These are phyloP conservation scores for Penicillium malachiteum DNA, from an alignment of 495 filamentous ascomycete species.

Conservation along the genomic window DNA sequence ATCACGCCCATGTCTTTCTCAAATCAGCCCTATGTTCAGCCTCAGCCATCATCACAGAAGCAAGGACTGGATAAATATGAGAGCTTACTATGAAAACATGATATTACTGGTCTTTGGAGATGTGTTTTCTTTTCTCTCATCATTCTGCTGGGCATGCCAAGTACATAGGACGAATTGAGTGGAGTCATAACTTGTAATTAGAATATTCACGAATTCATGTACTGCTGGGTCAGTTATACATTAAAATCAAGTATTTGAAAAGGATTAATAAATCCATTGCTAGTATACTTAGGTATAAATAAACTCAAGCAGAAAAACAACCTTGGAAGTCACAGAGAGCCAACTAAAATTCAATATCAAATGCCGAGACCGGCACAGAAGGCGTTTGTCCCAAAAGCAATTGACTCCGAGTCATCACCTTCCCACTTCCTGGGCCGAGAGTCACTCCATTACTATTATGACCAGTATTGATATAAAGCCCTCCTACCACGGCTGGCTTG, in stretches of 20 bases:
- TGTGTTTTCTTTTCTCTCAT: too few relatives aligned
- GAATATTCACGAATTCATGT: not conserved
- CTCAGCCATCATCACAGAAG: conserved; percentile 35
- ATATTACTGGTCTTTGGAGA: not conserved
- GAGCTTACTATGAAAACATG: conserved; percentile 60
- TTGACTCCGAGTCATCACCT: not conserved
- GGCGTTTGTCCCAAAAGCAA: not conserved
- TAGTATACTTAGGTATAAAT: too few relatives aligned
- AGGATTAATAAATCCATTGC: too few relatives aligned
- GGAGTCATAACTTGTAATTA: not conserved
- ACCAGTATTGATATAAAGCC: not conserved
- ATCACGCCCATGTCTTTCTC: conserved; percentile 18
- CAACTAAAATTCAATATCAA: not conserved
- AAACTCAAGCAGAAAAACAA: too few relatives aligned
- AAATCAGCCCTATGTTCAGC: conserved; percentile 13
- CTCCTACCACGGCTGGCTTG: too few relatives aligned
- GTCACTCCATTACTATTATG: not conserved
- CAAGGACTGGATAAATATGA: conserved; percentile 77
- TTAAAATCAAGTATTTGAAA: not conserved
- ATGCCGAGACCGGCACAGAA: not conserved
- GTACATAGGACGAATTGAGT: not conserved
- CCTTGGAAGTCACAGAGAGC: too few relatives aligned
- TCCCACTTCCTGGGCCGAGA: not conserved
- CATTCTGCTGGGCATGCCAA: too few relatives aligned
- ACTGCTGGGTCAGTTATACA: not conserved